phyloP scores from a whole-genome alignment of 192 early-diverging fungal genomes.

The Backusella morwellensis region DNA sequence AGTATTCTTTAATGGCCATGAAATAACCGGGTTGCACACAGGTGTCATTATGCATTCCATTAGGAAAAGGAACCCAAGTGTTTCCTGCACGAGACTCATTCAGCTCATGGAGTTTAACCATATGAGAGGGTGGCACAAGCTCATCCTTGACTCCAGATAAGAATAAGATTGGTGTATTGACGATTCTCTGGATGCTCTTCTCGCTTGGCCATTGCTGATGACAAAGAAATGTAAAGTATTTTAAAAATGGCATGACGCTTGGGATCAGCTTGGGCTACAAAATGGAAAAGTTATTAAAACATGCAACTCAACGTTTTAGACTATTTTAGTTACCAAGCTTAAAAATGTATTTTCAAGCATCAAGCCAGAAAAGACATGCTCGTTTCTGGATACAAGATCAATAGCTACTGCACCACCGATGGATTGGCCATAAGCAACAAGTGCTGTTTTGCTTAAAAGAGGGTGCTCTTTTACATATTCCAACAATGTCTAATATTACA shows the following conservation, averaged over 20 bases:
- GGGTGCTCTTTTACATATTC: constrained; percentile 81
- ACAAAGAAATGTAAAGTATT: constrained; percentile 72
- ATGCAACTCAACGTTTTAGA: not conserved
- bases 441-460: constrained; percentile 66
- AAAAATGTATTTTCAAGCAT: constrained; percentile 96
- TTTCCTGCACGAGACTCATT: constrained; percentile 43
- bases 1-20: constrained; percentile 6
- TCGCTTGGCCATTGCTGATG: constrained; percentile 92
- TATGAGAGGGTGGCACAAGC: constrained; percentile 85
- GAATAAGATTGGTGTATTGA: constrained; percentile 73
- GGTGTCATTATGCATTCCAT: constrained; percentile 93
- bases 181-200: constrained; percentile 61
- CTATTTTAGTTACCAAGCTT: constrained; percentile 58
- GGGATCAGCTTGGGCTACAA: constrained; percentile 83
- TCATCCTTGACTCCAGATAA: constrained; percentile 83
- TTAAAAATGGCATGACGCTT: constrained; percentile 73
- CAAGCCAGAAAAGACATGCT: constrained; percentile 73
- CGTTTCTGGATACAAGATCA: constrained; percentile 75
- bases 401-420: constrained; percentile 98
- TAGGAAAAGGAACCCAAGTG: constrained; percentile 62
- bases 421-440: constrained; percentile 93
- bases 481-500: constrained; percentile 60
- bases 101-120: constrained; percentile 72
- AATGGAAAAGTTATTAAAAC: not conserved
- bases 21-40: constrained; percentile 44